Conservation (phyloP, 1,139 yeast genomes). For the Taphrina deformans region DNA sequence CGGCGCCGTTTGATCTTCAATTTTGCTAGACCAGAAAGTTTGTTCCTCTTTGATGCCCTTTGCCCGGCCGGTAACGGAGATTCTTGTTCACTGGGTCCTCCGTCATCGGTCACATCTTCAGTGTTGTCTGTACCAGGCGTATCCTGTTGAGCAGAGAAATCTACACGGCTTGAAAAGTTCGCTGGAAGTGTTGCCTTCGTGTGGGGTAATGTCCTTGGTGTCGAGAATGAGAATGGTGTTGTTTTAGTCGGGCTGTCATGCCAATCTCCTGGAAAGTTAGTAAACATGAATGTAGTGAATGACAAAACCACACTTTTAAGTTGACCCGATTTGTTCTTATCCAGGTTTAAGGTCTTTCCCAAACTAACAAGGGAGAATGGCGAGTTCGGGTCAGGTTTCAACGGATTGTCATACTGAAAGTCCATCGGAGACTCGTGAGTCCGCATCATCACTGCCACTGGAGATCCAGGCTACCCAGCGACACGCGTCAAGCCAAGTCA, state of each 20-base stretch:
- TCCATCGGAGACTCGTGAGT: slow-evolving; percentile 37
- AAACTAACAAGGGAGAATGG: slow-evolving; percentile 30
- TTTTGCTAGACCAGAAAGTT: slow-evolving; percentile 41
- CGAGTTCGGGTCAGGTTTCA: slow-evolving; percentile 27
- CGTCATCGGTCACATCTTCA: slow-evolving; percentile 27
- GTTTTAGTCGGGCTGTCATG: slow-evolving; percentile 17
- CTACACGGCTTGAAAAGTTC: neutral
- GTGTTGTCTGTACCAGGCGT: slow-evolving; percentile 33
- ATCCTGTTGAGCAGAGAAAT: slow-evolving; percentile 3
- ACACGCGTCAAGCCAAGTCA: no score
- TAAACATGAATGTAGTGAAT: neutral
- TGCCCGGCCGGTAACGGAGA: slow-evolving; percentile 11
- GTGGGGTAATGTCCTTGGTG: slow-evolving; percentile 9
- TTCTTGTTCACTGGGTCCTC: slow-evolving; percentile 28
- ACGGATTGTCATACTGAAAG: slow-evolving; percentile 35
- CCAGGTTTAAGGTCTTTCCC: slow-evolving; percentile 23
- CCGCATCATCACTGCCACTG: slow-evolving; percentile 14
- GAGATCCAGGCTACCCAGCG: no score
- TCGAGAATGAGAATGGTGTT: slow-evolving; percentile 18
- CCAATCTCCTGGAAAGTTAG: slow-evolving; percentile 3
- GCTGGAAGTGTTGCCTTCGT: slow-evolving; percentile 19
- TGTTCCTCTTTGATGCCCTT: slow-evolving; percentile 27
- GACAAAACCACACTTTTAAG: slow-evolving; percentile 1
- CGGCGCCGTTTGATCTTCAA: slow-evolving; percentile 21
- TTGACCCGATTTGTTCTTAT: slow-evolving; percentile 1